Percentiles rank a stretch among this genome's conserved stretches.
These are phyloP conservation scores for Umbelopsis sp. DNA, from an alignment of 192 early-diverging fungal species.

Conservation along the genomic window DNA sequence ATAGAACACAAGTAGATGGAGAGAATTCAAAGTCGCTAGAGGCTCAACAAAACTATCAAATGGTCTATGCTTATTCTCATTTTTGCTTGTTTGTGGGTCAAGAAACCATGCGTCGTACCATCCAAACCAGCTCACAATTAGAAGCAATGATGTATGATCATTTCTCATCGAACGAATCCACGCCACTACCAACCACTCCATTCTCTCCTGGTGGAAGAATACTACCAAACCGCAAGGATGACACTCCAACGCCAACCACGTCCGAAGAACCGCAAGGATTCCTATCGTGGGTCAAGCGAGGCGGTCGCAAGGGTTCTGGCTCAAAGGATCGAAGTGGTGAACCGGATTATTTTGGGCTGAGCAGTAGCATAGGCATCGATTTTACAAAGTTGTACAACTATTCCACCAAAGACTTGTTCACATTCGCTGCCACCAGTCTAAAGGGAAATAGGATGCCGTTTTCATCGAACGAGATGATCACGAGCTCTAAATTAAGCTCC, in stretches of 20 bases:
- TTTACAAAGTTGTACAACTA: constrained; percentile 31
- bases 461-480: neutral
- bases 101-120: constrained; percentile 53
- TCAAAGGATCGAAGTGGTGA: neutral
- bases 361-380: constrained; percentile 14
- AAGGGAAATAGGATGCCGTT: neutral
- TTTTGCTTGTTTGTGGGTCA: constrained; percentile 57
- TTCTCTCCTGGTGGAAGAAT: constrained; percentile 22
- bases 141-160: constrained; percentile 53
- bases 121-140: constrained; percentile 57
- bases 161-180: constrained; percentile 43
- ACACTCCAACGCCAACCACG: neutral
- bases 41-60: constrained; percentile 54
- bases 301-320: neutral
- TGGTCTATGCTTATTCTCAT: constrained; percentile 61
- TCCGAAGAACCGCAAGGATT: constrained; percentile 7
- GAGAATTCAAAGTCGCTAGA: constrained; percentile 43
- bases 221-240: constrained; percentile 15
- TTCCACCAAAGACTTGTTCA: constrained; percentile 31
- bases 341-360: neutral
- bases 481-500: neutral
- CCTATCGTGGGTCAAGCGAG: constrained; percentile 9
- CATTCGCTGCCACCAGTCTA: neutral
- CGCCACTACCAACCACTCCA: constrained; percentile 30
- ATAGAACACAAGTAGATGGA: constrained; percentile 27